Base-by-base conservation (phyloP, 352 stramenopile genomes). In the Phytophthora nicotianae region DNA sequence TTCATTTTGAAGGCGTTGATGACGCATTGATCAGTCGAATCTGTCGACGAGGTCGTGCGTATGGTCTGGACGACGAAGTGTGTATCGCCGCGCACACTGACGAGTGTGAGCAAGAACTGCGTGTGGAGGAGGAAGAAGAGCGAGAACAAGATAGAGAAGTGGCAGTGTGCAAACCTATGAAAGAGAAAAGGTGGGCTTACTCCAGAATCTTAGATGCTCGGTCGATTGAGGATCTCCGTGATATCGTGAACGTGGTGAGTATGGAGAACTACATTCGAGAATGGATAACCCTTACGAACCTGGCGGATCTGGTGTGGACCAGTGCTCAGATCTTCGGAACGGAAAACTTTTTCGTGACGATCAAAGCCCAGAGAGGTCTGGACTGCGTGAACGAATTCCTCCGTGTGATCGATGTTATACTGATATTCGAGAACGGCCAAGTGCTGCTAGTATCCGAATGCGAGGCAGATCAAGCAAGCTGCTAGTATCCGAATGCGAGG, bases 41-140 rank as follows among this genome's bases (percentile, higher is more conserved):
- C n/a, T 62, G 49, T 17, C 19, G 16, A 1, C 26, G 23, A 49
- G 50, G 65, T 3, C 26, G 23, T 7, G 21, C 19, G 7, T 88
- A 67, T 46, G 75, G 74, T 62, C 33, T 77, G 7, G 68, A 88
- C 19, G 60, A 82, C 27, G 67, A 70, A 47, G 58, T 86, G 0
- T 60, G 79, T 4, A 51, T 81, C 13, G 76, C 64, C 13, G 42
- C 68, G 0, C 79, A 83, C 40, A 70, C 56, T 8, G 68, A 81
- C 37, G 72, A 89, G 38, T 88, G 72, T 14, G 79, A 88, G 58
- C 75, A 71, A 8, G 77, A 89, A 59, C 35, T 88, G 11, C 76
- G 83, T 14, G 54, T 83, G 20, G 58, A 87, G 43, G 62, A 86
- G 19, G 75, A 85, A 26, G 38, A 71, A 11, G 47, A 86, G 42